Conservation (phyloP, 306 rosid genomes). For the Cucumis melo region DNA sequence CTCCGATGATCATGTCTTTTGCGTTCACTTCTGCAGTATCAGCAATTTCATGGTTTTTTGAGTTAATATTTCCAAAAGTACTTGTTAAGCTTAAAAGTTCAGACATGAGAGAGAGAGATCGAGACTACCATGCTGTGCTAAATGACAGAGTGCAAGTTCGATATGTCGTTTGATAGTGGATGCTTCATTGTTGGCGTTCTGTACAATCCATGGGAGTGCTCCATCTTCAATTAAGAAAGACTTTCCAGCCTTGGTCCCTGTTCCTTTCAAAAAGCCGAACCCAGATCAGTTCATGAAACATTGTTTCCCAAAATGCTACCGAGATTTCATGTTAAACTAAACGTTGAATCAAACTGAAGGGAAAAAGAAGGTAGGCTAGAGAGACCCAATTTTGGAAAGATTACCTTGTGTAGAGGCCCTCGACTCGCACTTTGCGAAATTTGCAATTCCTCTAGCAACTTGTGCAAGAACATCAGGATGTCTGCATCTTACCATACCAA, state of each 20-base stretch:
- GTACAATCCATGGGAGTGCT: slow-evolving; percentile 93
- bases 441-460: slow-evolving; percentile 97
- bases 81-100: neutral
- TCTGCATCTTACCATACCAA: slow-evolving; percentile 91
- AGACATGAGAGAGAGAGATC: neutral
- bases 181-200: slow-evolving; percentile 86
- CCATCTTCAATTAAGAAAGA: slow-evolving; percentile 92
- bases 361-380: neutral
- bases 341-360: neutral
- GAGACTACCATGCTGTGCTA: slow-evolving; percentile 79
- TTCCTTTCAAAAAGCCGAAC: slow-evolving; percentile 7
- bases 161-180: slow-evolving; percentile 80
- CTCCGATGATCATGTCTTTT: slow-evolving; percentile 81
- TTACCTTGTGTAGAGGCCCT: slow-evolving; percentile 91
- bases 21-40: slow-evolving; percentile 65
- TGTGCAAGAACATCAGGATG: slow-evolving; percentile 99
- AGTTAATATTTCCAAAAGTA: neutral
- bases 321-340: neutral
- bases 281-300: neutral
- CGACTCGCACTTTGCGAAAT: slow-evolving; percentile 89
- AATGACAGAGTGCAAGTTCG: slow-evolving; percentile 94
- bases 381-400: neutral
- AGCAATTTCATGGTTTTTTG: neutral
- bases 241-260: slow-evolving; percentile 71
- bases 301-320: neutral